These are phyloP conservation scores for Tolypocladium pustulatum DNA, from an alignment of 2,329 filamentous ascomycete species.

Conservation along the genomic window DNA sequence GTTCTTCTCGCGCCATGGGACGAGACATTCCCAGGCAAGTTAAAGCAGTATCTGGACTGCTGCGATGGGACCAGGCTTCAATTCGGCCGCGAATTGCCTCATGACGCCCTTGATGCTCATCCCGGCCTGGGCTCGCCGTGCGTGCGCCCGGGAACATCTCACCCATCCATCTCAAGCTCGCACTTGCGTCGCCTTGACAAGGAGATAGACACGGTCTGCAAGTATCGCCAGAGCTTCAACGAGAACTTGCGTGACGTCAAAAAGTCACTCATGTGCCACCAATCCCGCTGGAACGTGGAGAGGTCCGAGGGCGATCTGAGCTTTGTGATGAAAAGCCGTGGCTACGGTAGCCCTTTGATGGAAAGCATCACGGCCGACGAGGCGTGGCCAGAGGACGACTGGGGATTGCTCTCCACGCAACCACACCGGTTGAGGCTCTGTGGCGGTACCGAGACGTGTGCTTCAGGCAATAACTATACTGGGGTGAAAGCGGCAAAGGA, in stretches of 20 bases:
- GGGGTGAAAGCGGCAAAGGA: not conserved
- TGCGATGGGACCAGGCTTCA: not conserved
- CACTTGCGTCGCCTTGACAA: not conserved
- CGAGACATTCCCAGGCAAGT: not conserved
- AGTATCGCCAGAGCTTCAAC: not conserved
- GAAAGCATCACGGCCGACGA: slow-evolving; percentile 9
- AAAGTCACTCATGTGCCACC: not conserved
- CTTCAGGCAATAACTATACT: not conserved
- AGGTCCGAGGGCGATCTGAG: not conserved
- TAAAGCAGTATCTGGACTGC: slow-evolving; percentile 2
- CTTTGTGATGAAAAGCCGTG: slow-evolving; percentile 9
- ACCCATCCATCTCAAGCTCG: not conserved
- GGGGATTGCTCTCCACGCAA: slow-evolving; percentile 1
- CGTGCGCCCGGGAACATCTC: not conserved
- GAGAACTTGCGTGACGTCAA: not conserved
- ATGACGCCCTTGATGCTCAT: not conserved
- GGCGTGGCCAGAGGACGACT: slow-evolving; percentile 5
- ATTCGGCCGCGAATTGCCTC: not conserved
- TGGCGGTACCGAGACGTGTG: not conserved
- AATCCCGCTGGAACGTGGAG: not conserved
- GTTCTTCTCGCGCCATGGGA: not conserved
- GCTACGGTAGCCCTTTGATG: slow-evolving; percentile 11
- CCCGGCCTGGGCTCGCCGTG: not conserved
- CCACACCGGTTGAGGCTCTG: not conserved
- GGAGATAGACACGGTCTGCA: not conserved